Percentiles rank a stretch among this genome's conserved stretches.
These are phyloP conservation scores for Ascochyta rabiei DNA, from an alignment of 2,329 filamentous ascomycete genomes.

Conservation along the genomic window DNA sequence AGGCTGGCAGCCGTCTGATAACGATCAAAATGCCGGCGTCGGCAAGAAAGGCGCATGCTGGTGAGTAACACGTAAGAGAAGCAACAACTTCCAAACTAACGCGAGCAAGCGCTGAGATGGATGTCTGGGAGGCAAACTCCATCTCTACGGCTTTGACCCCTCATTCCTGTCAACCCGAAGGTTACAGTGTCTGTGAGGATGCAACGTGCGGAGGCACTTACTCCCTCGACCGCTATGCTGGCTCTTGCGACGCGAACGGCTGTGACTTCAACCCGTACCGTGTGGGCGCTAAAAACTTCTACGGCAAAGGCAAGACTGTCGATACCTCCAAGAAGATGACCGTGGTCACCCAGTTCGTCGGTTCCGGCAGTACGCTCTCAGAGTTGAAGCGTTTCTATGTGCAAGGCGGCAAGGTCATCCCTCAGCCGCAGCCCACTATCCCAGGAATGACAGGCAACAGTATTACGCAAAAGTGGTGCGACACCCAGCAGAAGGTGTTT, in stretches of 20 bases:
- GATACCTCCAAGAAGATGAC: constrained; percentile 51
- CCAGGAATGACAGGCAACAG: constrained; percentile 51
- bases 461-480: constrained; percentile 41
- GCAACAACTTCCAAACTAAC: constrained; percentile 40
- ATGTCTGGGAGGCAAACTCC: constrained; percentile 69
- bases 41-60: constrained; percentile 66
- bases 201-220: constrained; percentile 52
- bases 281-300: constrained; percentile 67
- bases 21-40: constrained; percentile 60
- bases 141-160: constrained; percentile 68
- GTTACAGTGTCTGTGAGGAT: constrained; percentile 60
- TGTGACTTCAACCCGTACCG: constrained; percentile 68
- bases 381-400: constrained; percentile 58
- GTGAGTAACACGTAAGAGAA: constrained; percentile 9
- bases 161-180: constrained; percentile 63
- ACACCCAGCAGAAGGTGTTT: constrained; percentile 38
- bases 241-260: constrained; percentile 69
- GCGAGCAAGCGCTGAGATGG: constrained; percentile 57
- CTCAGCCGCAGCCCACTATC: constrained; percentile 52
- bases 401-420: constrained; percentile 56
- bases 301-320: constrained; percentile 59
- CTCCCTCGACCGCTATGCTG: constrained; percentile 63
- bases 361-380: constrained; percentile 48
- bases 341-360: constrained; percentile 58
- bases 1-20: constrained; percentile 58